phyloP scores from a whole-genome alignment of 2,329 filamentous ascomycete species.

The Elsinoe perseae region DNA sequence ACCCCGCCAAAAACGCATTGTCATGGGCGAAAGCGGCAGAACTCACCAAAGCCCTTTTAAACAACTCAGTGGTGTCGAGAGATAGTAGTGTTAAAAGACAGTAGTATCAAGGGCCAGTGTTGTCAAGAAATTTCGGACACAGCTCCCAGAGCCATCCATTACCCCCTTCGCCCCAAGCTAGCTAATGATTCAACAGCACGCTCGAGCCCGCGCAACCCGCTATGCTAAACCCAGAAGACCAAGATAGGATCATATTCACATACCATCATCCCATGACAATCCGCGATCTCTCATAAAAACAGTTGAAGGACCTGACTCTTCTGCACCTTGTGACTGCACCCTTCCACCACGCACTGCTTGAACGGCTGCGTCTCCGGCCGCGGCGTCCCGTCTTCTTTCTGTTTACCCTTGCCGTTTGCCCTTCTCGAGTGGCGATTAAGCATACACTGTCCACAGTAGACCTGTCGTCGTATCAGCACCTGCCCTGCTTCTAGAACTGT shows the following conservation, averaged over 20 bases:
- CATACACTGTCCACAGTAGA: slow-evolving; percentile 48
- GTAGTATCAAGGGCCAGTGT: too few species aligned
- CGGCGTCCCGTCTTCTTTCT: slow-evolving; percentile 27
- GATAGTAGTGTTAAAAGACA: too few species aligned
- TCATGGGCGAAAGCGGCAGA: too few species aligned
- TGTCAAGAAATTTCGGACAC: too few species aligned
- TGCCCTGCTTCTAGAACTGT: not conserved
- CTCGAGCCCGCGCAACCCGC: not conserved
- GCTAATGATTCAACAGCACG: not conserved
- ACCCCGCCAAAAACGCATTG: too few species aligned
- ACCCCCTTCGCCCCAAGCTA: not conserved
- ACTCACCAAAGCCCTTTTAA: too few species aligned
- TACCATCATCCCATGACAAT: not conserved
- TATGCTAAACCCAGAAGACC: not conserved
- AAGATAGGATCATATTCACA: not conserved
- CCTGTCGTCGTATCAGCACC: slow-evolving; percentile 29
- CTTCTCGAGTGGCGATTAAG: slow-evolving; percentile 30
- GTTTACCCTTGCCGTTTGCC: slow-evolving; percentile 32
- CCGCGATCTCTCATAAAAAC: slow-evolving; percentile 28
- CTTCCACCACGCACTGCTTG: slow-evolving; percentile 40
- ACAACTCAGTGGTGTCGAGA: too few species aligned
- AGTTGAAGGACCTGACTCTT: slow-evolving; percentile 35
- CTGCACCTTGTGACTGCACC: slow-evolving; percentile 33
- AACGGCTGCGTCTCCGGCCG: slow-evolving; percentile 31
- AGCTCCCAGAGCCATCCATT: not conserved